Percentiles rank a stretch among this genome's conserved stretches.
Evolutionary conservation across 148 eudicot genomes (phyloP).

Genomic region (Cornus suecica): DNA sequence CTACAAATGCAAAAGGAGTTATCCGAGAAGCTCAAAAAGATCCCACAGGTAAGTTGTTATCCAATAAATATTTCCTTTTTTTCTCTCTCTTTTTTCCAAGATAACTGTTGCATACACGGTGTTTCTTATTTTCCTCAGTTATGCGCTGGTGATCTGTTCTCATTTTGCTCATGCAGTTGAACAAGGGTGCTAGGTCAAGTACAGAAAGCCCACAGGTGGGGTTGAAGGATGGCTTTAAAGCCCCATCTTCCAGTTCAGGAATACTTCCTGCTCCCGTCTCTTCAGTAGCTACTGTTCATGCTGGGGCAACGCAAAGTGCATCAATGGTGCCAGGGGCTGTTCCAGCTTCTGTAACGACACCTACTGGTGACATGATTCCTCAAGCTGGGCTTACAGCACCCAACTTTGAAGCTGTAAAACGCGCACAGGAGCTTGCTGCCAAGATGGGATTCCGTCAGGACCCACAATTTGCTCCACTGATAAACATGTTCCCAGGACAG

Average conservation of each 20-base stretch:
- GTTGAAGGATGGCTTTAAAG: conserved; percentile 37
- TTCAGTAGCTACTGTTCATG: conserved; percentile 14
- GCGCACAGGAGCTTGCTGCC: conserved; percentile 90
- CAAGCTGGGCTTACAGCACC: conserved; percentile 45
- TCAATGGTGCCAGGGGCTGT: conserved; percentile 34
- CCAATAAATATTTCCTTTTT: background rate
- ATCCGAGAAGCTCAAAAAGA: conserved; percentile 64
- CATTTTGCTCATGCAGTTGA: conserved; percentile 45
- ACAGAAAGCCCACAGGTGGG: conserved; percentile 30
- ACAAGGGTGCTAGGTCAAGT: conserved; percentile 43
- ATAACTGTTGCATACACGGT: background rate
- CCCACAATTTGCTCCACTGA: conserved; percentile 84
- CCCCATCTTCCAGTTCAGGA: conserved; percentile 27
- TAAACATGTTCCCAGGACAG: conserved; percentile 89
- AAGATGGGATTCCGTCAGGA: conserved; percentile 95
- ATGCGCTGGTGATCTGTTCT: conserved; percentile 1
- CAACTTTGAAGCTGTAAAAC: conserved; percentile 76
- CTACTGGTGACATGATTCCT: conserved; percentile 46
- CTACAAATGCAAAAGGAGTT: conserved; percentile 83
- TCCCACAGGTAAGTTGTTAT: conserved; percentile 49
- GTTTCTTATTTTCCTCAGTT: background rate
- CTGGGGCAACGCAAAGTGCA: conserved; percentile 20
- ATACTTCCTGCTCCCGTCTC: conserved; percentile 34
- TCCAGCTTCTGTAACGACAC: conserved; percentile 31
- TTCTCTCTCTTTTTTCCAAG: background rate